phyloP scores from a whole-genome alignment of 2,329 filamentous ascomycete species.

The Clarireedia paspali region DNA sequence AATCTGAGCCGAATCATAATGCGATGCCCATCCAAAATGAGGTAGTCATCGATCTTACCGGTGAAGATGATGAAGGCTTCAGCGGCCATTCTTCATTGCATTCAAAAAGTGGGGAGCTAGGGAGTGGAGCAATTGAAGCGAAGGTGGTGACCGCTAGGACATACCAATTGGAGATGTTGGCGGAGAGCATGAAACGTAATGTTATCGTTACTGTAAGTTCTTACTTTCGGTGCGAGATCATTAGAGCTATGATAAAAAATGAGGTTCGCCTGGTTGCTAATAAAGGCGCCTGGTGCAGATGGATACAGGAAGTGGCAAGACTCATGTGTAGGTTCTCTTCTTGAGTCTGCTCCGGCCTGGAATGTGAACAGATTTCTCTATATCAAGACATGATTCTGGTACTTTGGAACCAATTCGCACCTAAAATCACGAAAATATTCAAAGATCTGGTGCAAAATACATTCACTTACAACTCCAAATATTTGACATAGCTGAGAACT shows the following conservation, averaged over 20 bases:
- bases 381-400: neutral
- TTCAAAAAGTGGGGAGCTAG: no score
- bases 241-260: neutral
- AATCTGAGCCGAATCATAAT: no score
- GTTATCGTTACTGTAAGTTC: slow-evolving; percentile 58
- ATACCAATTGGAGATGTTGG: slow-evolving; percentile 72
- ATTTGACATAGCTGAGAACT: no score
- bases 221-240: neutral
- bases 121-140: neutral
- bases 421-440: no score
- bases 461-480: no score
- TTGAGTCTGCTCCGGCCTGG: neutral
- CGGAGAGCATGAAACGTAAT: slow-evolving; percentile 59
- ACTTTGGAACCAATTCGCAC: neutral
- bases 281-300: neutral
- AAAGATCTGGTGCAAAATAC: no score
- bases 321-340: slow-evolving; percentile 8
- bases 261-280: neutral
- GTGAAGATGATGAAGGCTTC: no score
- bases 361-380: neutral
- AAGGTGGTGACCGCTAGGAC: slow-evolving; percentile 19
- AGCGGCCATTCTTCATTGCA: no score
- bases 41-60: no score
- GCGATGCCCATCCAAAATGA: no score
- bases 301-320: slow-evolving; percentile 11